Evolutionary conservation across 2,329 filamentous ascomycete species (phyloP), one percentile per base, ranked within the genome.

Genomic region (Alternaria burnsii): DNA sequence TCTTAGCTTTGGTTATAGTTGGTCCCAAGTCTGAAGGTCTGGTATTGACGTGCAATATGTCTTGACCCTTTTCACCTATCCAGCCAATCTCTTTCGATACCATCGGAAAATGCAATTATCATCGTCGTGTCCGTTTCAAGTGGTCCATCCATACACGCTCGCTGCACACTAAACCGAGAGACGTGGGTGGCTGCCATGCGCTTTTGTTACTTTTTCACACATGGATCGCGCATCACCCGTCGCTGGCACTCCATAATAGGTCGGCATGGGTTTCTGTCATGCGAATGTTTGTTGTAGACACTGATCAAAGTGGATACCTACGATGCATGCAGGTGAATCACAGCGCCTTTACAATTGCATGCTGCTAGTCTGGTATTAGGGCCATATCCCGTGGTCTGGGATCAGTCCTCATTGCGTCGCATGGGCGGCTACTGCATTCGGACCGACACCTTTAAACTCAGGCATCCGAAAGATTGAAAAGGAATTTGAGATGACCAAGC

Each of bases 31-130:
- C 16, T 14, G 9, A 41, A 20, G 22, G n/a, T 11, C 43, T 55
- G 32, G 34, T 55, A 52, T 52, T 26, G 36, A 60, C 10, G 30
- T 44, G 52, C 56, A 58, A 50, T 52, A 50, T 58, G 54, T 50
- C 50, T 61, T 50, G 48, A 43, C 46, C 40, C 40, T 52, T 46
- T 55, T 30, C 36, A 16, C 28, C 22, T 42, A 16, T 36, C 24
- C 12, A 24, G 20, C 28, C 32, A 34, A 30, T 28, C 28, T 40
- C 24, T 16, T 30, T 28, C 12, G 20, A 53, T 53, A 1, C 32
- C 6, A 12, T 32, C 32, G 22, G 30, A 34, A 52, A 32, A 38
- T 57, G 55, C 38, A 32, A 57, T 40, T 30, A 43, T 51, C 28
- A 30, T 52, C 24, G 22, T 44, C 18, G 41, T 36, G 16, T 42